These are phyloP conservation scores for Didymosphaeria variabile DNA, from an alignment of 2,329 filamentous ascomycete genomes.

Conservation along the genomic window DNA sequence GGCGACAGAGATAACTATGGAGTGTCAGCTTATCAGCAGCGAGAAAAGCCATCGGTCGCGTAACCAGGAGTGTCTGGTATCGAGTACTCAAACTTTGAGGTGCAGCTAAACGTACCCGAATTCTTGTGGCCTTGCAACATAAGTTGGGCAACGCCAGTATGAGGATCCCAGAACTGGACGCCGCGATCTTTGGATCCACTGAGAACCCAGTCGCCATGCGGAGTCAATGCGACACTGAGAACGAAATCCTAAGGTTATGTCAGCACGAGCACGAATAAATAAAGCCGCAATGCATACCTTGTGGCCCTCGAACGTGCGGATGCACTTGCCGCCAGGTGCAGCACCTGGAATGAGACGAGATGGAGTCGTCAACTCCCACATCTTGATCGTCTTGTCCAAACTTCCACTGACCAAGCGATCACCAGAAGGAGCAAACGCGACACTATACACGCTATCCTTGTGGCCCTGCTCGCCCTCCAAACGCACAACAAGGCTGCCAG, in stretches of 20 bases:
- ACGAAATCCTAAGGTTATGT: conserved; percentile 79
- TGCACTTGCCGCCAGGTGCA: conserved; percentile 88
- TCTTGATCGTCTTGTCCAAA: conserved; percentile 98
- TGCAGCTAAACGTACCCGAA: conserved; percentile 65
- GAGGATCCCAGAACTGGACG: conserved; percentile 98
- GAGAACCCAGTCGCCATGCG: conserved; percentile 94
- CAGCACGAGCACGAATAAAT: neutral
- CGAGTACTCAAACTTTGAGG: neutral
- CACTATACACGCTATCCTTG: conserved; percentile 96
- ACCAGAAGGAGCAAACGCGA: conserved; percentile 93
- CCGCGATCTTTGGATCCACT: conserved; percentile 97
- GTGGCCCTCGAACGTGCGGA: conserved; percentile 97
- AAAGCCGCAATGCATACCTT: conserved; percentile 67
- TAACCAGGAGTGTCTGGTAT: neutral
- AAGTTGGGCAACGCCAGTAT: conserved; percentile 91
- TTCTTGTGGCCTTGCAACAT: conserved; percentile 99
- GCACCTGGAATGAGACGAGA: conserved; percentile 72
- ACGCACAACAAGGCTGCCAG: conserved; percentile 86
- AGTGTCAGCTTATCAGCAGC: conserved; percentile 25
- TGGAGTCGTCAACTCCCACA: conserved; percentile 90
- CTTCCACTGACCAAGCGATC: conserved; percentile 93
- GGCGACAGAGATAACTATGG: conserved; percentile 88
- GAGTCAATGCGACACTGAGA: conserved; percentile 91
- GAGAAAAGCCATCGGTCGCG: neutral
- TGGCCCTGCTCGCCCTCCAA: conserved; percentile 93